These are phyloP conservation scores for Coniosporium apollinis DNA, from an alignment of 495 filamentous ascomycete species.

Conservation along the genomic window DNA sequence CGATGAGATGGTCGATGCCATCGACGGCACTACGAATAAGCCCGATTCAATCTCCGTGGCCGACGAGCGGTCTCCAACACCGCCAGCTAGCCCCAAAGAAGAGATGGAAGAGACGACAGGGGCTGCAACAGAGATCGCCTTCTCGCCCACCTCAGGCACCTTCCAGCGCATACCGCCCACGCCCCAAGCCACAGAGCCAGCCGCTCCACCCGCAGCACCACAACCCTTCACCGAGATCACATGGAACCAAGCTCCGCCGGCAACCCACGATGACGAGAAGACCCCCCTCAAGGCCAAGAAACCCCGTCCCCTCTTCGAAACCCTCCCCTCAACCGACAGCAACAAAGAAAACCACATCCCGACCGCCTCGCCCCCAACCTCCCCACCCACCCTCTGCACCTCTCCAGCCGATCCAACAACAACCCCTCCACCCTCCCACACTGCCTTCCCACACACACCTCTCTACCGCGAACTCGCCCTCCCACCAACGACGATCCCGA, in stretches of 20 bases:
- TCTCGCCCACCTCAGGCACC: slow-evolving; percentile 19
- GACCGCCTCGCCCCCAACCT: slow-evolving; percentile 5
- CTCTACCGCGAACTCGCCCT: too few species aligned
- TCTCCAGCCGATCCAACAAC: too few species aligned
- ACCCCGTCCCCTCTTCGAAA: too few species aligned
- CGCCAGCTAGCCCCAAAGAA: not conserved
- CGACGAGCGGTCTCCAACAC: not conserved
- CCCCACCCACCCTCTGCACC: slow-evolving; percentile 1
- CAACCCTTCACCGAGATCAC: slow-evolving; percentile 4
- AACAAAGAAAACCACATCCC: slow-evolving; percentile 7
- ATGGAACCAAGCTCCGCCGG: slow-evolving; percentile 5
- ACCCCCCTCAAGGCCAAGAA: slow-evolving; percentile 2
- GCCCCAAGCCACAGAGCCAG: slow-evolving; percentile 4
- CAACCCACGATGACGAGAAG: slow-evolving; percentile 7
- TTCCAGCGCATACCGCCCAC: slow-evolving; percentile 11
- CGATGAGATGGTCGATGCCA: slow-evolving; percentile 1
- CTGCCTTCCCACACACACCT: too few species aligned
- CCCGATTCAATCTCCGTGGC: not conserved
- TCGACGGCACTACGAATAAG: not conserved
- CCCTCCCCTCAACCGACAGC: slow-evolving; percentile 9
- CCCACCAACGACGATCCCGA: too few species aligned
- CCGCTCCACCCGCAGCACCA: slow-evolving; percentile 1
- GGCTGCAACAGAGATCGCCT: slow-evolving; percentile 8
- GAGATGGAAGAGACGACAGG: slow-evolving; percentile 1
- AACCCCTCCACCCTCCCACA: too few species aligned